These are phyloP conservation scores for Xylaria sp. DNA, from an alignment of 2,329 filamentous ascomycete species.

Conservation along the genomic window DNA sequence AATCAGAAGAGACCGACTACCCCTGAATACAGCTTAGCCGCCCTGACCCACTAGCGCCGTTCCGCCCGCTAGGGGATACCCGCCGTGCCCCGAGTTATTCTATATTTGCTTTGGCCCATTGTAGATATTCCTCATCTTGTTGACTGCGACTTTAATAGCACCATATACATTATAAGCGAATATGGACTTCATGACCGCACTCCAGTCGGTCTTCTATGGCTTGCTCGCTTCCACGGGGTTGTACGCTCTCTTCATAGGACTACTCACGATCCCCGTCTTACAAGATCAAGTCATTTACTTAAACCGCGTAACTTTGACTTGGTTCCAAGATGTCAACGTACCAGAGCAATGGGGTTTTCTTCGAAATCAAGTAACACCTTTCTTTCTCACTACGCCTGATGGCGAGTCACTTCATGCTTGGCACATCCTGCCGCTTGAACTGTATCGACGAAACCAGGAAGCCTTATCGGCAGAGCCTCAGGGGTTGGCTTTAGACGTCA, in stretches of 20 bases:
- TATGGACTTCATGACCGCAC: not conserved
- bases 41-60: not conserved
- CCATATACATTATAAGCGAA: not conserved
- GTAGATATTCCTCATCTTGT: not conserved
- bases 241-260: not conserved
- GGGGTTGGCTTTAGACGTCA: constrained; percentile 52
- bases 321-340: constrained; percentile 56
- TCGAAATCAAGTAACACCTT: constrained; percentile 68
- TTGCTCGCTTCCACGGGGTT: not conserved
- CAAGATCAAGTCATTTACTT: constrained; percentile 67
- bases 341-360: constrained; percentile 79
- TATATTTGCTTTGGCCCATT: not conserved
- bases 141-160: not conserved
- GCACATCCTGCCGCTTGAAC: constrained; percentile 77
- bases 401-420: constrained; percentile 66
- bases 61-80: not conserved
- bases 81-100: too few relatives aligned
- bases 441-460: constrained; percentile 71
- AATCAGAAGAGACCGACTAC: not conserved
- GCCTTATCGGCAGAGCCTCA: constrained; percentile 54
- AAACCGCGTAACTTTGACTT: not conserved
- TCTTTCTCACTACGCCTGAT: not conserved
- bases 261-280: constrained; percentile 52
- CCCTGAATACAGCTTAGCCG: not conserved
- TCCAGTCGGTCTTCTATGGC: not conserved